phyloP scores from a whole-genome alignment of 306 rosid genomes.

The Senna siamea region DNA sequence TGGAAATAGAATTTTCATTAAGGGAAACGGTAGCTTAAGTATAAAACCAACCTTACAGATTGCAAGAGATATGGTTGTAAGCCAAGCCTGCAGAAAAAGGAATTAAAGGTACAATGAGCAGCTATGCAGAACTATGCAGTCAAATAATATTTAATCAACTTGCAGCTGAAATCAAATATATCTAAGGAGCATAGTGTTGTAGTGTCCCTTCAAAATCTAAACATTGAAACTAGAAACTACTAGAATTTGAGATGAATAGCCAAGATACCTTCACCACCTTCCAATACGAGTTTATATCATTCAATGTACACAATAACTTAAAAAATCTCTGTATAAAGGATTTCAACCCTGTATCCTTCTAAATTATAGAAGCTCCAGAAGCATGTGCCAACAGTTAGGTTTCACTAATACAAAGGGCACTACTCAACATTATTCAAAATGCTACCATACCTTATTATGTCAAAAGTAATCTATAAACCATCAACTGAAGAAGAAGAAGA shows the following conservation, averaged over 20 bases:
- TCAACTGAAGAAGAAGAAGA: not conserved
- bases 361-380: not conserved
- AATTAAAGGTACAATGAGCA: constrained; percentile 25
- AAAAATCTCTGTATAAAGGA: not conserved
- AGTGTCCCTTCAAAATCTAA: not conserved
- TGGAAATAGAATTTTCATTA: constrained; percentile 22
- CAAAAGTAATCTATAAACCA: not conserved
- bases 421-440: not conserved
- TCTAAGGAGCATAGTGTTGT: not conserved
- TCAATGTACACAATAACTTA: not conserved
- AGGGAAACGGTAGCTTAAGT: constrained; percentile 20
- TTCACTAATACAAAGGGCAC: not conserved
- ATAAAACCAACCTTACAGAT: constrained; percentile 77
- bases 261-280: not conserved
- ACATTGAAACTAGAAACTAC: not conserved
- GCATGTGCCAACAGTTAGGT: not conserved
- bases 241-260: not conserved
- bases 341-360: not conserved
- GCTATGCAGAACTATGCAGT: constrained; percentile 14
- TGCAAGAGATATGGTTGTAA: constrained; percentile 78
- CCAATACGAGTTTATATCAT: not conserved
- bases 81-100: constrained; percentile 75
- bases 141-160: not conserved
- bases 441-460: not conserved
- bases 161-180: not conserved